Evolutionary conservation across 78 protist species (phyloP).

Genomic region (Dictyostelium capitatum): DNA sequence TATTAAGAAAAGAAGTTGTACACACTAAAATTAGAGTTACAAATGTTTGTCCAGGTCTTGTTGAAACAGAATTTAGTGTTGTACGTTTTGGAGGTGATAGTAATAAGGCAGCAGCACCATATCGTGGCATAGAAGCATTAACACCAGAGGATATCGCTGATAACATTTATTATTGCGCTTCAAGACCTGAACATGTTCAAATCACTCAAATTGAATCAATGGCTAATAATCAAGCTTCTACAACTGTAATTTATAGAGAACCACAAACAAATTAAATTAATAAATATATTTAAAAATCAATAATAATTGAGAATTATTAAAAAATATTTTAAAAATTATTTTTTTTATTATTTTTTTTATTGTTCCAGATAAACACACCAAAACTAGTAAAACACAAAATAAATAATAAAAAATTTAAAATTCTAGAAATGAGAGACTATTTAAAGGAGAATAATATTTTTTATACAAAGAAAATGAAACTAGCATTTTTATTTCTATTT

Average conservation of each 20-base stretch:
- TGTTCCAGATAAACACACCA: too few species aligned
- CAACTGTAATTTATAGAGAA: constrained; percentile 37
- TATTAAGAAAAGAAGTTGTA: constrained; percentile 83
- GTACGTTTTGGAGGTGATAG: constrained; percentile 83
- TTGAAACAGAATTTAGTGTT: constrained; percentile 83
- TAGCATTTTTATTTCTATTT: too few species aligned
- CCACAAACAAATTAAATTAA: not conserved
- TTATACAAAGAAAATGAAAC: too few species aligned
- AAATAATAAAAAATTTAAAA: not conserved
- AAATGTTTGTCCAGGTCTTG: constrained; percentile 88
- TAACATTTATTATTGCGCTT: constrained; percentile 75
- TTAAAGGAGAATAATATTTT: too few species aligned
- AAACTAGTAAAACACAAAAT: not conserved
- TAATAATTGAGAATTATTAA: too few species aligned
- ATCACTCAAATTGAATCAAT: constrained; percentile 62
- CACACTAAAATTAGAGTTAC: constrained; percentile 84
- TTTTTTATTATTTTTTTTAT: too few species aligned
- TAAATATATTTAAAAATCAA: not conserved
- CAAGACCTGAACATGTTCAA: constrained; percentile 88
- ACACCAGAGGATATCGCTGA: constrained; percentile 86
- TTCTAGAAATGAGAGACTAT: too few species aligned
- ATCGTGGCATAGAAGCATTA: constrained; percentile 69
- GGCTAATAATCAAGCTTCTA: constrained; percentile 84
- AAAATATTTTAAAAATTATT: too few species aligned
- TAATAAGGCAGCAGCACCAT: constrained; percentile 82